Conservation (phyloP, 2,329 filamentous ascomycete genomes). For the Venturia effusa region DNA sequence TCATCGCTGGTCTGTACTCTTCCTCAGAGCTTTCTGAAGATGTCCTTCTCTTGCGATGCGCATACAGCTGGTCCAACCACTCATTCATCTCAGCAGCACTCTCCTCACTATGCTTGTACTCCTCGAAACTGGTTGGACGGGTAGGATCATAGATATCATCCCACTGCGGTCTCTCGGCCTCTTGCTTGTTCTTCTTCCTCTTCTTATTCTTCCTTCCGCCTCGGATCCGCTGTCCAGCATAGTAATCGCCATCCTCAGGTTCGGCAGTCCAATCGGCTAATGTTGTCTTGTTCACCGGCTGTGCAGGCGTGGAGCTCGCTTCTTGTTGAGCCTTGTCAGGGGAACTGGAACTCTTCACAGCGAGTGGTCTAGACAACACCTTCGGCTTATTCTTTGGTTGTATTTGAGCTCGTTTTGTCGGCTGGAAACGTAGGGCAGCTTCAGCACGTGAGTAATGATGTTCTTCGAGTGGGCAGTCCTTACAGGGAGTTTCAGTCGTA, state of each 20-base stretch:
- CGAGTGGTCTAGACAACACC: constrained; percentile 20
- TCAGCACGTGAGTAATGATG: constrained; percentile 33
- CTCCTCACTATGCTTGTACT: constrained; percentile 77
- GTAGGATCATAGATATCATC: constrained; percentile 83
- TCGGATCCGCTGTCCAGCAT: constrained; percentile 50
- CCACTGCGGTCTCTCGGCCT: constrained; percentile 55
- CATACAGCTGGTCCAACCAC: constrained; percentile 76
- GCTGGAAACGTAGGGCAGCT: constrained; percentile 73
- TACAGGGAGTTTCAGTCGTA: constrained; percentile 20
- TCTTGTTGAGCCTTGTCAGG: constrained; percentile 13
- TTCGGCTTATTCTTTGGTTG: constrained; percentile 52
- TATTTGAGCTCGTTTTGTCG: constrained; percentile 67
- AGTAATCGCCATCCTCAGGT: constrained; percentile 64
- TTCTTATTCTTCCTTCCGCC: constrained; percentile 58
- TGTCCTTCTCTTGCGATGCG: constrained; percentile 45
- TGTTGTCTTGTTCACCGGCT: constrained; percentile 50
- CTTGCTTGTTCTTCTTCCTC: constrained; percentile 55
- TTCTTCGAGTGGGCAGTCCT: constrained; percentile 11
- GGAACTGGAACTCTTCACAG: constrained; percentile 16
- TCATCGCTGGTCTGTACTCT: constrained; percentile 4
- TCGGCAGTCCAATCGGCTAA: constrained; percentile 75
- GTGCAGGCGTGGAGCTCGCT: constrained; percentile 22
- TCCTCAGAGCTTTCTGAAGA: constrained; percentile 2
- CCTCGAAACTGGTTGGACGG: constrained; percentile 71
- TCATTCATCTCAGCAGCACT: constrained; percentile 68